phyloP scores from a whole-genome alignment of 2,329 filamentous ascomycete genomes.

The Orbilia oligospora region DNA sequence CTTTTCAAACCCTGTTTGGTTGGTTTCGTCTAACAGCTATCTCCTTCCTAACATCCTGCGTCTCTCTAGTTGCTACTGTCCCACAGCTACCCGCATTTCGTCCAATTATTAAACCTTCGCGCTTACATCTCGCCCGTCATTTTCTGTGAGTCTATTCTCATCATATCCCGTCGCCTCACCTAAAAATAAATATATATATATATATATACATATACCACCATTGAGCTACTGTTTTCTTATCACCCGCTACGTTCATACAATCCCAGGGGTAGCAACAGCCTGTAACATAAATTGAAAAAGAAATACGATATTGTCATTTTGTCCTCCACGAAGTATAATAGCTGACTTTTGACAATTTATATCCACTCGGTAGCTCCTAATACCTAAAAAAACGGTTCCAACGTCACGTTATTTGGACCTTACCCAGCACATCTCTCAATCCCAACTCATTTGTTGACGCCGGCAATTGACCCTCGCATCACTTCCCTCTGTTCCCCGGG shows the following conservation, averaged over 20 bases:
- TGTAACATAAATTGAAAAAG: conserved; percentile 20
- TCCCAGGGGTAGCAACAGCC: background rate
- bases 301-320: conserved; percentile 18
- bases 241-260: background rate
- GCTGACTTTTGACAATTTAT: conserved; percentile 43
- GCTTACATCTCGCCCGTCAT: background rate
- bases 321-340: background rate
- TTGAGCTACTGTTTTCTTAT: conserved; percentile 71
- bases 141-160: conserved; percentile 79
- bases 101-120: background rate
- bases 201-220: too few relatives aligned
- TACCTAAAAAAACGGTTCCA: conserved; percentile 52
- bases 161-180: conserved; percentile 72
- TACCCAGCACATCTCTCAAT: conserved; percentile 37
- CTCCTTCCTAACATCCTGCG: background rate
- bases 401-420: conserved; percentile 53
- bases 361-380: conserved; percentile 45
- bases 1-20: background rate
- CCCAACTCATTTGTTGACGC: conserved; percentile 16
- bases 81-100: conserved; percentile 5
- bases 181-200: too few relatives aligned
- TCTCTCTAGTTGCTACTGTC: background rate
- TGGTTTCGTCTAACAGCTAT: conserved; percentile 9
- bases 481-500: background rate
- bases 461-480: background rate